These are phyloP conservation scores for Pelargonium exstipulatum DNA, from an alignment of 441 rosid species.

Conservation along the genomic window DNA sequence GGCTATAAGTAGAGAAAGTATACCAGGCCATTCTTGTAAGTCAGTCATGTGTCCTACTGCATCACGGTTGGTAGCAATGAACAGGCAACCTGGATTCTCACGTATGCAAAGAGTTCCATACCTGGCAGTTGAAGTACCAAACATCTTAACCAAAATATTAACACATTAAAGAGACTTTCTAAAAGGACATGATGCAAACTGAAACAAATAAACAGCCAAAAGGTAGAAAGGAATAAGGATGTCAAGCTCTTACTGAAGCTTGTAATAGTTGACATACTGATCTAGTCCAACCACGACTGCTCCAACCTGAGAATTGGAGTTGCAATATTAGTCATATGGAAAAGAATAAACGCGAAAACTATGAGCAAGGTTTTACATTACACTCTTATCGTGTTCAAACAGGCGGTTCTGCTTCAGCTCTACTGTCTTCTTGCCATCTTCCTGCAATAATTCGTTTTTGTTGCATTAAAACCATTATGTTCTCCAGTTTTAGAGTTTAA, in stretches of 20 bases:
- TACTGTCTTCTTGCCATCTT: constrained; percentile 57
- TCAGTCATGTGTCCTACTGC: constrained; percentile 80
- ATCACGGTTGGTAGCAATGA: constrained; percentile 82
- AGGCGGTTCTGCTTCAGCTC: constrained; percentile 51
- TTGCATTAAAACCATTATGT: constrained; percentile 8
- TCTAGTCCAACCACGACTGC: constrained; percentile 91
- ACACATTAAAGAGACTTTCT: background rate
- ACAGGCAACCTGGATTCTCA: constrained; percentile 87
- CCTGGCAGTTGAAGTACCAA: constrained; percentile 33
- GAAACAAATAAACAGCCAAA: background rate
- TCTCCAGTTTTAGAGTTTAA: background rate
- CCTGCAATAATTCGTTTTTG: constrained; percentile 42
- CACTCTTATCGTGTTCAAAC: constrained; percentile 77
- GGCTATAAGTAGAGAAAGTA: constrained; percentile 43
- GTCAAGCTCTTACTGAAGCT: constrained; percentile 66
- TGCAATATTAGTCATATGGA: constrained; percentile 22
- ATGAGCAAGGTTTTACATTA: constrained; percentile 34
- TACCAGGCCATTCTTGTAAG: constrained; percentile 42
- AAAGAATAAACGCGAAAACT: constrained; percentile 17
- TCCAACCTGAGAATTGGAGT: constrained; percentile 55
- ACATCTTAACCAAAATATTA: constrained; percentile 11
- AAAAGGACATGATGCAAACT: background rate
- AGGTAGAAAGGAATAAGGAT: constrained; percentile 11
- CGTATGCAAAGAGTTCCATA: constrained; percentile 84
- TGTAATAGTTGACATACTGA: constrained; percentile 72